A percentile compares a stretch with the other conserved stretches of the same genome.
Conservation (phyloP, 2,329 filamentous ascomycete species). For the Simplicillium sp. region DNA sequence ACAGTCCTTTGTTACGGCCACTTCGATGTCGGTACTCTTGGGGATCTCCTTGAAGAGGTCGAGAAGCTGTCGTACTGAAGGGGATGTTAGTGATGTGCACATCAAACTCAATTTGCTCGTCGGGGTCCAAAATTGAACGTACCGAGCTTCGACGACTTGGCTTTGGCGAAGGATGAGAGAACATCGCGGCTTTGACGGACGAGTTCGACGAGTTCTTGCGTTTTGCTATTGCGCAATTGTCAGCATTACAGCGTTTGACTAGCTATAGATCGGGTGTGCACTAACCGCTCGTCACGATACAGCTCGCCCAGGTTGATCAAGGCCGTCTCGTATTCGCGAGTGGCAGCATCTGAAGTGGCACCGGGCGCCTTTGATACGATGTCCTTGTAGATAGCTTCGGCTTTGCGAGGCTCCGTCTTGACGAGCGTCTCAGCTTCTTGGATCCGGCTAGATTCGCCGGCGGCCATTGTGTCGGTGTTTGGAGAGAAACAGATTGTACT, state of each 20-base stretch:
- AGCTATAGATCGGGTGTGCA: constrained; percentile 10
- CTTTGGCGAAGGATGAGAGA: constrained; percentile 94
- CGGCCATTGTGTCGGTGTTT: constrained; percentile 35
- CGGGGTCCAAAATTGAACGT: constrained; percentile 22
- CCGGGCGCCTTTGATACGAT: constrained; percentile 80
- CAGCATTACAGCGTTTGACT: constrained; percentile 10
- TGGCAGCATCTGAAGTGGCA: constrained; percentile 71
- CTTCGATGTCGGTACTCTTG: constrained; percentile 88
- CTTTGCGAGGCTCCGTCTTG: constrained; percentile 72
- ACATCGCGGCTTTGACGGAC: constrained; percentile 85
- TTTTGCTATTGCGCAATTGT: constrained; percentile 44
- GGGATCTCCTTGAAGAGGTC: constrained; percentile 92
- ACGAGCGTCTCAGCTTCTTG: constrained; percentile 80
- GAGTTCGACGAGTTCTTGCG: constrained; percentile 78
- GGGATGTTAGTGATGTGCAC: constrained; percentile 1
- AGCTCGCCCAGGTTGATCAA: constrained; percentile 84
- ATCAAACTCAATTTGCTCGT: background rate
- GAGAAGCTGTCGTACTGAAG: constrained; percentile 82
- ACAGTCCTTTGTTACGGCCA: constrained; percentile 92
- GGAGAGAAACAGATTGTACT: background rate
- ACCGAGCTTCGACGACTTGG: constrained; percentile 98
- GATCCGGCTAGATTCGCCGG: constrained; percentile 56
- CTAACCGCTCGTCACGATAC: constrained; percentile 79
- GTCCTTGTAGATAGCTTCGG: constrained; percentile 81
- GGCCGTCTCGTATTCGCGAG: constrained; percentile 85